Evolutionary conservation across 1,284 basidiomycete genomes (phyloP).

Genomic region (Wolfiporia cocos): DNA sequence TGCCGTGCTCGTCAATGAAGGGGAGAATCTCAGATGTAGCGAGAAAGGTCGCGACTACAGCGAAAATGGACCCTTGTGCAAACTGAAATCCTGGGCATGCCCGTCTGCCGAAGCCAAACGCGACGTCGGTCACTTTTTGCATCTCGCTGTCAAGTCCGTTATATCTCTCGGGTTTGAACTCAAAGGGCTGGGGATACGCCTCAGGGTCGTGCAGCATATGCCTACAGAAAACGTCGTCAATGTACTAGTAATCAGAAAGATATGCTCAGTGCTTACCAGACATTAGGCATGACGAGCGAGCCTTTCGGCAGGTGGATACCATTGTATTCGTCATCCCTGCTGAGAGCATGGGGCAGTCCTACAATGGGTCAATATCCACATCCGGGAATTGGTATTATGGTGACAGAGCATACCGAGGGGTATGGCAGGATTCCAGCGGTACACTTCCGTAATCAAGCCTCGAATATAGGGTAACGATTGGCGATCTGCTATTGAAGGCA

Average conservation of each 20-base stretch:
- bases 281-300: conserved; percentile 21
- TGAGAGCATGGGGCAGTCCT: conserved; percentile 22
- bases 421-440: conserved; percentile 24
- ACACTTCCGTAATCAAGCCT: conserved; percentile 24
- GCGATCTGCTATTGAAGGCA: conserved; percentile 25
- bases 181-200: conserved; percentile 21
- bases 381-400: neutral
- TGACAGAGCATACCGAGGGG: conserved; percentile 16
- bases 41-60: neutral
- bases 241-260: neutral
- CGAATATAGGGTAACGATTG: conserved; percentile 24
- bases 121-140: conserved; percentile 13
- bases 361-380: neutral
- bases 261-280: conserved; percentile 10
- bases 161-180: conserved; percentile 26
- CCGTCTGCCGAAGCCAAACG: conserved; percentile 24
- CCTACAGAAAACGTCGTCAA: conserved; percentile 9
- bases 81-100: neutral
- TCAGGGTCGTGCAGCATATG: conserved; percentile 23
- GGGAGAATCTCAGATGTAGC: neutral
- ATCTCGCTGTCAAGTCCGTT: conserved; percentile 9
- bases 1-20: neutral
- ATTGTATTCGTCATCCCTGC: conserved; percentile 22
- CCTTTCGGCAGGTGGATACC: conserved; percentile 25
- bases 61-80: neutral